A percentile compares a stretch with the other conserved stretches of the same genome.
Conservation (phyloP, 208 protist species). For the Acanthamoeba lenticulata region DNA sequence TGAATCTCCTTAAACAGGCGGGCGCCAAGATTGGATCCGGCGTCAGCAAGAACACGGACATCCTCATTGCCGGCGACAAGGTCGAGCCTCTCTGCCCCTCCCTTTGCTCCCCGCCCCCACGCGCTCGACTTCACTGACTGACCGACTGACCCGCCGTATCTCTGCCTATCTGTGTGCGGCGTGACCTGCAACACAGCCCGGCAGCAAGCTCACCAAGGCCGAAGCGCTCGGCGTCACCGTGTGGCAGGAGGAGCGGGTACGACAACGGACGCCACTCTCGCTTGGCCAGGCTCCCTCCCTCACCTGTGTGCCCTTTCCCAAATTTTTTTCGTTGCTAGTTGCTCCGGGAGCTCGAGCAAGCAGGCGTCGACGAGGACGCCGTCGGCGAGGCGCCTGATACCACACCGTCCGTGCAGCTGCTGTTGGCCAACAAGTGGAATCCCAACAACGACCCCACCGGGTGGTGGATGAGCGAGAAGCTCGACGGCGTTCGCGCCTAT, state of each 20-base stretch:
- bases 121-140: background rate
- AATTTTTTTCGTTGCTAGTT: background rate
- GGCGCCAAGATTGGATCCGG: background rate
- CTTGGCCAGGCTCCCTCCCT: background rate
- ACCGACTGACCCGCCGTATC: too few relatives aligned
- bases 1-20: background rate
- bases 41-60: background rate
- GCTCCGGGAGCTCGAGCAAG: background rate
- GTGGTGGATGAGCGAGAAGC: slow-evolving; percentile 81
- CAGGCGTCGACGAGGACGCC: background rate
- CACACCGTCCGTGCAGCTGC: background rate
- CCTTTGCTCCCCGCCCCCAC: background rate
- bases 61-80: background rate
- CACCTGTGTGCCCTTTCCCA: too few relatives aligned
- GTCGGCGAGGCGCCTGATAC: background rate
- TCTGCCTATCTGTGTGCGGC: too few relatives aligned
- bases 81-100: background rate
- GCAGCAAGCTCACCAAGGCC: background rate
- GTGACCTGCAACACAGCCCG: background rate
- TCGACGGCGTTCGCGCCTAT: slow-evolving; percentile 83
- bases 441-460: slow-evolving; percentile 70
- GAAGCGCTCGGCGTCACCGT: background rate
- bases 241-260: background rate
- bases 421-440: slow-evolving; percentile 70
- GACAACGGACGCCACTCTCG: background rate